Base-by-base conservation (phyloP, 768 basidiomycete species). In the Leccinum rimulosum region DNA sequence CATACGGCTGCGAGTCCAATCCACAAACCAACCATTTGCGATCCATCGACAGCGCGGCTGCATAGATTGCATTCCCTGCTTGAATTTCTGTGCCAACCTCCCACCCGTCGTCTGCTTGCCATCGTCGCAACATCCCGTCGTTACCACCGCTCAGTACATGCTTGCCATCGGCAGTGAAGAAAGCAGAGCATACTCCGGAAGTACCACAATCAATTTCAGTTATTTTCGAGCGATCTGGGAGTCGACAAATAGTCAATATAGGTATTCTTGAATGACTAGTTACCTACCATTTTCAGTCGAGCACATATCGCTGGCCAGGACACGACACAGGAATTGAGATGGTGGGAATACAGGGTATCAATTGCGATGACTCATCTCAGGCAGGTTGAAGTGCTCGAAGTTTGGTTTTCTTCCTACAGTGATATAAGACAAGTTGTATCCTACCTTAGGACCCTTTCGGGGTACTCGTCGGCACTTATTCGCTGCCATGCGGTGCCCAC, bases 111-210 rank as follows among this genome's bases (percentile, higher is more conserved):
- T 36, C 54, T n/a, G 55, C 40, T 15, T 8, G 15, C 58, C 58
- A 55, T 36, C 43, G 40, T 14, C 33, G 58, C 9, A 60, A 27
- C 1, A 19, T 8, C 0, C 54, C 54, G 14, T 56, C 54, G 0
- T 11, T 25, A 8, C 59, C 59, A 3, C 54, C 43, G 25, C 54
- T 56, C 40, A 51, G n/a, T 15, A 56, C 27, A 2, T 60, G 54
- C 7, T 47, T 38, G 12, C 55, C 55, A 14, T 51, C 49, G 19
- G 35, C 19, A 33, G 40, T 11, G n/a, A 60, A 56, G 25, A 27
- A 47, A 22, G 56, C 31, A 2, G 50, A 36, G 3, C 4, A 22
- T 38, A 60, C 12, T 31, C n/a, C n/a, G n/a, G 49, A 1, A 3
- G 1, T 40, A 33, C 22, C 17, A 15, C 7, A 5, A 1, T 28